phyloP scores from a whole-genome alignment of 345 rosid genomes.

The Rhizophora mangle region DNA sequence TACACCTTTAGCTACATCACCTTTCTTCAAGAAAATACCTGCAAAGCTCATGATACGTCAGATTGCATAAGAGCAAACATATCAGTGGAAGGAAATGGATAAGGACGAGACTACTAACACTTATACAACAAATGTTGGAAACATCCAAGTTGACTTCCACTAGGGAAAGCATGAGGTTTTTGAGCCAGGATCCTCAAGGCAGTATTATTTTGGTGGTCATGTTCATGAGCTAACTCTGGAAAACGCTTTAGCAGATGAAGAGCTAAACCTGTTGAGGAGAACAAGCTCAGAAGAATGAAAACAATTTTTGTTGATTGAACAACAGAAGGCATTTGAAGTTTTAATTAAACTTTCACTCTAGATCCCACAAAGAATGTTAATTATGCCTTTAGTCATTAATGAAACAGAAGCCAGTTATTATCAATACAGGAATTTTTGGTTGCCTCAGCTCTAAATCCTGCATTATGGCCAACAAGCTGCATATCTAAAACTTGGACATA shows the following conservation, averaged over 20 bases:
- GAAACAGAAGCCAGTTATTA: too few species aligned
- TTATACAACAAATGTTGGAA: neutral
- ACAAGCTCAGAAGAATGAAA: neutral
- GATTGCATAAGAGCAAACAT: neutral
- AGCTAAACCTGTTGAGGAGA: neutral
- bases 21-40: neutral
- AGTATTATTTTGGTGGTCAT: neutral
- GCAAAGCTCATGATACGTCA: neutral
- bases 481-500: too few species aligned
- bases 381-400: too few species aligned
- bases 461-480: too few species aligned
- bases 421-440: too few species aligned
- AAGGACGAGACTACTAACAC: neutral
- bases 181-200: neutral
- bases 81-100: neutral
- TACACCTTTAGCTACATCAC: neutral
- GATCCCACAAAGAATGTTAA: too few species aligned
- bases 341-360: too few species aligned
- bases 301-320: neutral
- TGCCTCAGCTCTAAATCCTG: too few species aligned
- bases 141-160: constrained; percentile 1
- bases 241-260: constrained; percentile 1
- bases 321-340: too few species aligned
- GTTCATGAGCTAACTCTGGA: constrained; percentile 1
- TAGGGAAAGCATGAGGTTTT: constrained; percentile 4